phyloP scores from a whole-genome alignment of 306 rosid genomes.

The Trifolium dubium region DNA sequence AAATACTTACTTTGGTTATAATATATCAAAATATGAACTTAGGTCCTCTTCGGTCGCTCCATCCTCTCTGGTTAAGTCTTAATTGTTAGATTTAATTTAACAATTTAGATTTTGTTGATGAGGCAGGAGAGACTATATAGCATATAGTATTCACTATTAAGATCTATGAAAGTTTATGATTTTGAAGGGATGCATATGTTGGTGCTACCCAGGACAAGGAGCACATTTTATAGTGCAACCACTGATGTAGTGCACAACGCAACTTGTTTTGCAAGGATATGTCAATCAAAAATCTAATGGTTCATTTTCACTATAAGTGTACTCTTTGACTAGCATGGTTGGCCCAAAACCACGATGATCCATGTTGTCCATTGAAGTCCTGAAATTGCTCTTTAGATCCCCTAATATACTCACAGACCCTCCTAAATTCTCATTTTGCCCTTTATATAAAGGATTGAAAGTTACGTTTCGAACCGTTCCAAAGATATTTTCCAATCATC shows the following conservation, averaged over 20 bases:
- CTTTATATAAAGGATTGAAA: too few species aligned
- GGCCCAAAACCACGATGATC: neutral
- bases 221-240: neutral
- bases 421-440: too few species aligned
- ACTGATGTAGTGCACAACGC: neutral
- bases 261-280: conserved; percentile 1
- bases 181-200: neutral
- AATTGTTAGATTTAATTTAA: neutral
- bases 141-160: neutral
- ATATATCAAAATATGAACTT: neutral
- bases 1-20: neutral
- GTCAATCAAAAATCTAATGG: neutral
- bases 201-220: neutral
- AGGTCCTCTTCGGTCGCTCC: neutral
- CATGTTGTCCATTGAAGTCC: neutral
- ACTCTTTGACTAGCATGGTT: conserved; percentile 1
- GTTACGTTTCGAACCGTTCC: too few species aligned
- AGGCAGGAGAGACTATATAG: neutral
- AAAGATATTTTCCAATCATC: too few species aligned
- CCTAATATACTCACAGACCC: too few species aligned
- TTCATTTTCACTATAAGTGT: conserved; percentile 5
- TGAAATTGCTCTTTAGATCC: neutral
- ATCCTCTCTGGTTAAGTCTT: neutral
- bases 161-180: neutral
- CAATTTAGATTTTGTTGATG: neutral